Evolutionary conservation across 345 rosid species (phyloP).

Genomic region (Salix caprea): DNA sequence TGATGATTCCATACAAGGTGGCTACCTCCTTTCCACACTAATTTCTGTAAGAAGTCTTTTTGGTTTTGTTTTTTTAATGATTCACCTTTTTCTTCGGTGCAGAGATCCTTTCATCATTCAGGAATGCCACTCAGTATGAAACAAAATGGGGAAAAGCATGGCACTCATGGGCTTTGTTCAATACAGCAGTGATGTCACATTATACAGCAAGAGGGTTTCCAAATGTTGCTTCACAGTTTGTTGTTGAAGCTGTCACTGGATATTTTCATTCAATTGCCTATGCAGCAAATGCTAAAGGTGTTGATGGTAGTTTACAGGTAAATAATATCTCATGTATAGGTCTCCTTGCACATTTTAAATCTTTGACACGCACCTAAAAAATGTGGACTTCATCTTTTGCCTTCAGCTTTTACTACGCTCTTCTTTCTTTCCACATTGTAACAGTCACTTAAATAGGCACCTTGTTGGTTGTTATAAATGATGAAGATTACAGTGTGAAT

Average conservation of each 20-base stretch:
- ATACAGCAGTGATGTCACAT: slow-evolving; percentile 96
- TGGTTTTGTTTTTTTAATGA: not conserved
- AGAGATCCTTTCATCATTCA: slow-evolving; percentile 75
- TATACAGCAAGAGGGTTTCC: slow-evolving; percentile 65
- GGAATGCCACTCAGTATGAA: slow-evolving; percentile 74
- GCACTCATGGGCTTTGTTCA: slow-evolving; percentile 97
- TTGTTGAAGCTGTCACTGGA: slow-evolving; percentile 93
- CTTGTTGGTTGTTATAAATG: not conserved
- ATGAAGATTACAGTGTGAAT: not conserved
- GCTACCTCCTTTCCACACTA: not conserved
- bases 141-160: slow-evolving; percentile 93
- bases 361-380: not conserved
- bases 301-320: slow-evolving; percentile 98
- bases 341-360: not conserved
- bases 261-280: slow-evolving; percentile 96
- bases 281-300: slow-evolving; percentile 93
- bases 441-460: not conserved
- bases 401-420: not conserved
- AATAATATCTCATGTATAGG: slow-evolving; percentile 5
- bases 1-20: slow-evolving; percentile 89
- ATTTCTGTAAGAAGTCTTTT: not conserved
- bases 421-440: not conserved
- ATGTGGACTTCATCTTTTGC: not conserved
- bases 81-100: slow-evolving; percentile 7
- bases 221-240: slow-evolving; percentile 59